Evolutionary conservation across 768 basidiomycete species (phyloP).

Genomic region (Crassisporium funariophilum): DNA sequence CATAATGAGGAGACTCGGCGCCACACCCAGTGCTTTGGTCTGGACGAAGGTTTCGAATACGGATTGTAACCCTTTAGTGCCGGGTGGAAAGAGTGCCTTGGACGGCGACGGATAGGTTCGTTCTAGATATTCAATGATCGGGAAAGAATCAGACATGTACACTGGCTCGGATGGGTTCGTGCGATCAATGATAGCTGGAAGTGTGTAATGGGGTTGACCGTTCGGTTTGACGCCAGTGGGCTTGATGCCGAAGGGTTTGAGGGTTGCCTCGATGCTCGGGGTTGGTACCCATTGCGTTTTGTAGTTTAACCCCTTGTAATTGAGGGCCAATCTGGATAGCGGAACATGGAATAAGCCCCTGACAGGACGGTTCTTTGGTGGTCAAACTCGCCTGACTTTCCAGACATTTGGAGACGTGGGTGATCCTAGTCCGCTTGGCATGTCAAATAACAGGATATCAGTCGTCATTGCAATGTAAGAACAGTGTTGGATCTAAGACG

Average conservation of each 20-base stretch:
- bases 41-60: constrained; percentile 22
- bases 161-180: constrained; percentile 20
- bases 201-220: constrained; percentile 31
- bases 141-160: constrained; percentile 34
- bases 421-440: constrained; percentile 11
- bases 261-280: constrained; percentile 26
- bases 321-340: constrained; percentile 24
- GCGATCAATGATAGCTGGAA: constrained; percentile 33
- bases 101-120: constrained; percentile 24
- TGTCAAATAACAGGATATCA: constrained; percentile 23
- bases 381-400: constrained; percentile 26
- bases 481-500: no score
- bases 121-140: constrained; percentile 41
- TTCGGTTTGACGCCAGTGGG: constrained; percentile 27
- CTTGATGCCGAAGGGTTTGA: constrained; percentile 25
- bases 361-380: no score
- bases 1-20: constrained; percentile 21
- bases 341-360: no score
- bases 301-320: constrained; percentile 30
- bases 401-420: constrained; percentile 28
- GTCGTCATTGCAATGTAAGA: constrained; percentile 5
- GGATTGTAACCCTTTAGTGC: constrained; percentile 24
- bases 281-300: constrained; percentile 28
- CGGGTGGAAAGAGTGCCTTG: constrained; percentile 21
- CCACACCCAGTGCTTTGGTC: constrained; percentile 13